Evolutionary conservation across 2,329 filamentous ascomycete genomes (phyloP), one percentile per base, ranked within the genome.

Genomic region (Daldinia eschscholtzii): DNA sequence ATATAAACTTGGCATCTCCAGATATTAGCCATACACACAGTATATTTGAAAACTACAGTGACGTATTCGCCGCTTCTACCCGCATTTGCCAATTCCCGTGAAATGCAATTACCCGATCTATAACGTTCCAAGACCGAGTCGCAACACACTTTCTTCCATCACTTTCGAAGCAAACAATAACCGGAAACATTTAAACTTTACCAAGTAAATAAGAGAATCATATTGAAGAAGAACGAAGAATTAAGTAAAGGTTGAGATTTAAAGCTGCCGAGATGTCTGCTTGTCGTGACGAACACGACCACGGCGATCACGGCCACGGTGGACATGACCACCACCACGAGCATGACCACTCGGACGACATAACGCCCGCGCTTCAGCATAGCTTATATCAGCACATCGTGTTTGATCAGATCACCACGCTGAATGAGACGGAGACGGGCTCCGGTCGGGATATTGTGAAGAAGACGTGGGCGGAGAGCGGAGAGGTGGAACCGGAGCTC

Each of bases 341-440:
- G 46, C 94, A 98, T 80, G 94, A 97, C 80, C 95, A 98, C 82
- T 91, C 88, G 53, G 93, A 98, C 83, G 95, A 98, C 83, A 89
- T 97, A 75, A 94, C 93, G 1, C 96, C 96, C 0, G 95, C 94
- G 1, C 85, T 98, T 15, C 95, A 98, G 81, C 91, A 91, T 75
- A 93, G 94, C 46, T 89, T 99, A 39, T 98, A 98, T 83, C 89
- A 93, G 72, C 92, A 97, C 79, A 94, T 99, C 80, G 89, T 94
- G 79, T 98, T 98, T 81, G 91, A 93, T 81, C 87, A 90, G 30
- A 90, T 99, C 70, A 88, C 85, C 41, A 96, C 95, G 0, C 83
- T 98, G 61, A 99, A 99, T 80, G 96, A 98, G 82, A 85, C 89
- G 10, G 79, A 81, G 13, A 82, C 89, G 6, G 88, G 90, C 66